These are phyloP conservation scores for Corynascus novoguineensis DNA, from an alignment of 495 filamentous ascomycete genomes.

Conservation along the genomic window DNA sequence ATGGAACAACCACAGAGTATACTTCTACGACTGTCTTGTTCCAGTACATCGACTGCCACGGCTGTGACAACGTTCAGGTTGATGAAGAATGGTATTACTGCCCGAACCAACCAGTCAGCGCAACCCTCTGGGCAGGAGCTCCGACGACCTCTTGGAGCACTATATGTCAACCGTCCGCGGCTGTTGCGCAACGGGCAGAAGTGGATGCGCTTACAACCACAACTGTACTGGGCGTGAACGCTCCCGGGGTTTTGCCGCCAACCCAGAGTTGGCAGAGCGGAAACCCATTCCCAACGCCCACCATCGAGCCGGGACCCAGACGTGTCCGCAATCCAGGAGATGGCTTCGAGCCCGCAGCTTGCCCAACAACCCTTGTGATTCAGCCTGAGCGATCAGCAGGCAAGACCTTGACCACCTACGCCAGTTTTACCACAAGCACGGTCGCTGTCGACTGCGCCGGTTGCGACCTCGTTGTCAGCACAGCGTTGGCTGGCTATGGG, in stretches of 20 bases:
- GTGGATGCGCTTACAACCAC: neutral
- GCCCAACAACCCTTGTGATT: conserved; percentile 25
- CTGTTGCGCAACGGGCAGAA: neutral
- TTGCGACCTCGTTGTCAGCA: conserved; percentile 23
- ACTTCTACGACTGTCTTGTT: conserved; percentile 25
- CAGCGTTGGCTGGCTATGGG: conserved; percentile 25
- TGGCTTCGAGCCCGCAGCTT: conserved; percentile 9
- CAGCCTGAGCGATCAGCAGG: conserved; percentile 24
- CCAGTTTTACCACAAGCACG: conserved; percentile 24
- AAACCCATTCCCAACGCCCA: conserved; percentile 1
- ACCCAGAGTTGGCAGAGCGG: neutral
- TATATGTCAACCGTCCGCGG: conserved; percentile 18
- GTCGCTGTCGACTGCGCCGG: conserved; percentile 21
- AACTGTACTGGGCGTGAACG: neutral
- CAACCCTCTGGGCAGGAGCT: conserved; percentile 10
- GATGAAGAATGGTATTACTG: conserved; percentile 20
- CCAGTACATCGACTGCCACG: conserved; percentile 28
- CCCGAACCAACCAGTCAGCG: conserved; percentile 24
- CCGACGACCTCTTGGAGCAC: conserved; percentile 28
- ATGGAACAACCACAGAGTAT: conserved; percentile 25
- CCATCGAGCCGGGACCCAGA: neutral
- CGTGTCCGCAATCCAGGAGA: neutral
- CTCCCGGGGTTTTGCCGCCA: neutral
- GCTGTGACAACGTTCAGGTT: conserved; percentile 24
- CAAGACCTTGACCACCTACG: conserved; percentile 24